phyloP scores from a whole-genome alignment of 495 filamentous ascomycete species.

The Ascobolus immersus region DNA sequence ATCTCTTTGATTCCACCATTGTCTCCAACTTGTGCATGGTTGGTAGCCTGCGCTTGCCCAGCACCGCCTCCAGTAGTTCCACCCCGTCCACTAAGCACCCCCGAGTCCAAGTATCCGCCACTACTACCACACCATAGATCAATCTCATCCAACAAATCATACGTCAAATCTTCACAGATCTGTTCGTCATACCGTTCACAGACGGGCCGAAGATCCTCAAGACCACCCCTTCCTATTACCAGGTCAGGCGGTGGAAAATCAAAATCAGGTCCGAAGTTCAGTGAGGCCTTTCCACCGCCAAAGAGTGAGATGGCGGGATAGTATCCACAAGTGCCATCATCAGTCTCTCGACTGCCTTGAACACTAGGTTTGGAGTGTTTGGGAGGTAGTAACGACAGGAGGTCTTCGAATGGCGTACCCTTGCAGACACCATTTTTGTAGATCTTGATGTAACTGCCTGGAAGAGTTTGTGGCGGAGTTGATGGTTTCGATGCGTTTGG shows the following conservation, averaged over 20 bases:
- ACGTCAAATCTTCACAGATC: conserved; percentile 80
- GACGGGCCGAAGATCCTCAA: conserved; percentile 27
- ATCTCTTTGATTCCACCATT: conserved; percentile 28
- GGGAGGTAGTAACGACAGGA: conserved; percentile 78
- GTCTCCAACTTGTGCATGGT: neutral
- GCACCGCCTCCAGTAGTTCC: neutral
- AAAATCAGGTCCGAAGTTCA: conserved; percentile 75
- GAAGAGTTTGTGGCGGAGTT: conserved; percentile 43
- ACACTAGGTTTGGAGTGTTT: conserved; percentile 56
- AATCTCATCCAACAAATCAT: conserved; percentile 78
- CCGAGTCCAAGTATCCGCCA: neutral
- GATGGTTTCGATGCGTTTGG: conserved; percentile 26
- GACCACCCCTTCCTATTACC: neutral
- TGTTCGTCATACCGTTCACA: conserved; percentile 75
- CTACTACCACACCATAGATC: conserved; percentile 27
- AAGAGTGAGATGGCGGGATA: conserved; percentile 86
- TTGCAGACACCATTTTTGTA: conserved; percentile 77
- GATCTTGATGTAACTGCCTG: conserved; percentile 59
- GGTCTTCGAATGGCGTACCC: conserved; percentile 67
- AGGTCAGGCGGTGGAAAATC: conserved; percentile 53
- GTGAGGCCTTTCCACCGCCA: conserved; percentile 65
- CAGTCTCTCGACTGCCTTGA: conserved; percentile 54
- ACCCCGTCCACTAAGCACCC: neutral
- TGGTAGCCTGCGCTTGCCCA: neutral
- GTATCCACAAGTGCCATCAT: conserved; percentile 86